Evolutionary conservation across 805 yeast genomes (phyloP).

Genomic region (Wickerhamiella occidentalis): DNA sequence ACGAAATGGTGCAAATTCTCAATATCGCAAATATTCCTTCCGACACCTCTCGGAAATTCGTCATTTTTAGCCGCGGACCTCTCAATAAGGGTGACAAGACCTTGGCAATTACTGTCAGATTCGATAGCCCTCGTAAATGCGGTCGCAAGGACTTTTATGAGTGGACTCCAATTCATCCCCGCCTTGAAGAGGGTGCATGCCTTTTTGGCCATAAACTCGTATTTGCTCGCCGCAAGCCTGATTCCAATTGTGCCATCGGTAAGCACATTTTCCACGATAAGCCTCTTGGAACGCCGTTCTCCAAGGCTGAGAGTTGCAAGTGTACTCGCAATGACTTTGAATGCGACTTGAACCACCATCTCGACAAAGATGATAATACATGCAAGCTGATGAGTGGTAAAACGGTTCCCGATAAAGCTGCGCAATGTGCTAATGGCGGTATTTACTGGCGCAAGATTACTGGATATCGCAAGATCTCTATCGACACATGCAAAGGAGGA

Average conservation of each 20-base stretch:
- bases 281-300: conserved; percentile 48
- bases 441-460: conserved; percentile 63
- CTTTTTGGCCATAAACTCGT: conserved; percentile 58
- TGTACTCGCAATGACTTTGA: conserved; percentile 84
- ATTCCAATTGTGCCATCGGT: conserved; percentile 49
- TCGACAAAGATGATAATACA: conserved; percentile 64
- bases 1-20: conserved; percentile 40
- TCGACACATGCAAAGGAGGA: conserved; percentile 81
- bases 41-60: conserved; percentile 73
- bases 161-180: conserved; percentile 51
- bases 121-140: conserved; percentile 23
- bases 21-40: conserved; percentile 86
- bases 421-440: conserved; percentile 32
- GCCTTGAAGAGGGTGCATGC: conserved; percentile 32
- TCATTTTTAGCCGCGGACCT: conserved; percentile 45
- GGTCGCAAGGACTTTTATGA: conserved; percentile 45
- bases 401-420: conserved; percentile 34
- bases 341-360: conserved; percentile 77
- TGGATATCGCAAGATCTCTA: conserved; percentile 78
- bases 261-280: conserved; percentile 28
- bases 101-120: conserved; percentile 44
- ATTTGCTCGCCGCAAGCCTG: conserved; percentile 47
- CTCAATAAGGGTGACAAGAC: conserved; percentile 37
- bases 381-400: conserved; percentile 74
- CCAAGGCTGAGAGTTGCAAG: conserved; percentile 52